These are phyloP conservation scores for Anthostomella pinea DNA, from an alignment of 2,329 filamentous ascomycete genomes.

Conservation along the genomic window DNA sequence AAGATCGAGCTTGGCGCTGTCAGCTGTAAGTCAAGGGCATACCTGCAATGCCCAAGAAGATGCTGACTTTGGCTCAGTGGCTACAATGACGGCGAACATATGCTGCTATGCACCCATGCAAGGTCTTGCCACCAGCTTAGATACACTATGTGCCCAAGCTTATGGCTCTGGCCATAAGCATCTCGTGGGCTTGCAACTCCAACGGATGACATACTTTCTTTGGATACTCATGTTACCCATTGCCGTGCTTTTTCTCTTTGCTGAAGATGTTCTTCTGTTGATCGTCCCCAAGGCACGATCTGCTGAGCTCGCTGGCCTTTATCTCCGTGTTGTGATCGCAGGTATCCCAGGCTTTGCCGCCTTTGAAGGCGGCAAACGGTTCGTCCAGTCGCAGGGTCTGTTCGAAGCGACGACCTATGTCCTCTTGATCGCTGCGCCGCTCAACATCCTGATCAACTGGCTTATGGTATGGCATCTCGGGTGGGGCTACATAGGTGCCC, in stretches of 20 bases:
- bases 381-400: slow-evolving; percentile 77
- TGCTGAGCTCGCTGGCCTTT: slow-evolving; percentile 68
- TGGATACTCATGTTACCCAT: slow-evolving; percentile 70
- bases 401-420: slow-evolving; percentile 80
- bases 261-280: slow-evolving; percentile 58
- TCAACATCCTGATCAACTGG: slow-evolving; percentile 78
- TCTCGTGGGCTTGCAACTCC: slow-evolving; percentile 79
- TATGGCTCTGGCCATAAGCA: slow-evolving; percentile 89
- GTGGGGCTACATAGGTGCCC: slow-evolving; percentile 73
- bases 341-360: slow-evolving; percentile 73
- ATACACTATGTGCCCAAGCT: slow-evolving; percentile 90
- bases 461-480: slow-evolving; percentile 70
- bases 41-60: not conserved
- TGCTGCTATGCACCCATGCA: slow-evolving; percentile 75
- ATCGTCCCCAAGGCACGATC: slow-evolving; percentile 72
- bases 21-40: slow-evolving; percentile 39
- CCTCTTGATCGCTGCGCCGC: slow-evolving; percentile 69
- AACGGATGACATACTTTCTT: slow-evolving; percentile 77
- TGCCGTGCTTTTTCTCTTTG: slow-evolving; percentile 64
- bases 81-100: slow-evolving; percentile 78
- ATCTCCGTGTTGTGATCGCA: slow-evolving; percentile 66
- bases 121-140: slow-evolving; percentile 83
- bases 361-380: slow-evolving; percentile 77
- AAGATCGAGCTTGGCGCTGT: slow-evolving; percentile 67
- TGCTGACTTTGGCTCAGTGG: slow-evolving; percentile 39